Conservation (phyloP, 768 basidiomycete genomes). For the Phylloporus arenicola region DNA sequence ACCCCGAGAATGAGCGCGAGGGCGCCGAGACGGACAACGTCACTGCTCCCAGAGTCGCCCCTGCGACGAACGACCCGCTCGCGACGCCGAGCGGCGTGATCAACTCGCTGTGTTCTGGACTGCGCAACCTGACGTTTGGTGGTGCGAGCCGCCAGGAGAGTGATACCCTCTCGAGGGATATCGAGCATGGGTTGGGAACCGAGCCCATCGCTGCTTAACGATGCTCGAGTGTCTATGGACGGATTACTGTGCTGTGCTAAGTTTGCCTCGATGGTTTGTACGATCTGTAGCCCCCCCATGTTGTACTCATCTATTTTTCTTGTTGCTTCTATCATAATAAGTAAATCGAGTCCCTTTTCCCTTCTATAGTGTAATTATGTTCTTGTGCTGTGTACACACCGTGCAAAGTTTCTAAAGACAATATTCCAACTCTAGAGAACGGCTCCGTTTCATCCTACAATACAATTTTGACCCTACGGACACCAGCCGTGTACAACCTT, state of each 20-base stretch:
- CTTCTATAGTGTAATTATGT: background rate
- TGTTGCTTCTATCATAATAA: background rate
- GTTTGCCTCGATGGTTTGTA: constrained; percentile 1
- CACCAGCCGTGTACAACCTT: background rate
- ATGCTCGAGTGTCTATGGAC: background rate
- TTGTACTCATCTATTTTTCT: background rate
- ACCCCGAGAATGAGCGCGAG: constrained; percentile 21
- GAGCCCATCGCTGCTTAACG: constrained; percentile 10
- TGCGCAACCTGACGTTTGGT: constrained; percentile 23
- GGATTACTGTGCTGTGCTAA: background rate
- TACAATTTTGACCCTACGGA: background rate
- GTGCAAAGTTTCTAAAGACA: no score
- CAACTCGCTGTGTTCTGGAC: constrained; percentile 20
- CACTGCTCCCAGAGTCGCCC: background rate
- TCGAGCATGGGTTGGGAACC: constrained; percentile 19
- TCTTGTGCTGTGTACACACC: no score
- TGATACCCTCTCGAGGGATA: constrained; percentile 27
- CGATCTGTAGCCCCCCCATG: background rate
- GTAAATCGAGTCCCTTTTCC: background rate
- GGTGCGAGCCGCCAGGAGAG: constrained; percentile 15
- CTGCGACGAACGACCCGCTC: constrained; percentile 10
- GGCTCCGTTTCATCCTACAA: background rate
- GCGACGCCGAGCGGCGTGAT: constrained; percentile 17
- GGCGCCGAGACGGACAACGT: constrained; percentile 3
- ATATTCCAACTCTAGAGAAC: no score